Conservation (phyloP, 129 eudicot species). For the Artemisia tridentata region DNA sequence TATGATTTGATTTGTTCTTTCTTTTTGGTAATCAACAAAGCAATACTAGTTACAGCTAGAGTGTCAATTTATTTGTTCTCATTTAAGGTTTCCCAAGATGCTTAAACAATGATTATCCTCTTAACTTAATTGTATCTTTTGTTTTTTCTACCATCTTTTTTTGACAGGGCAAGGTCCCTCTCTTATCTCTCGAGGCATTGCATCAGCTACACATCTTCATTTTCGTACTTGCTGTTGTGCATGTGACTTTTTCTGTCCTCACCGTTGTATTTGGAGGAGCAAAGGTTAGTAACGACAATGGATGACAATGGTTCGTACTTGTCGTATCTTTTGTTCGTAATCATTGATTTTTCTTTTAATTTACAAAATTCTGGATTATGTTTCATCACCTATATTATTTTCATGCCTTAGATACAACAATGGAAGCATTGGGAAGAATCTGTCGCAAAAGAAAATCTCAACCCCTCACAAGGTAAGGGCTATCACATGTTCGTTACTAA, state of each 20-base stretch:
- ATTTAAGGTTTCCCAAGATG: neutral
- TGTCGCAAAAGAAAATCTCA: slow-evolving; percentile 23
- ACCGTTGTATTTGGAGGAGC: slow-evolving; percentile 58
- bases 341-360: no score
- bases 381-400: neutral
- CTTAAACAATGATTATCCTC: neutral
- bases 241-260: slow-evolving; percentile 59
- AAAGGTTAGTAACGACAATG: slow-evolving; percentile 37
- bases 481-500: neutral
- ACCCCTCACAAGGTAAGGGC: slow-evolving; percentile 27
- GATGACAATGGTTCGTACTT: no score
- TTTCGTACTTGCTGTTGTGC: slow-evolving; percentile 72
- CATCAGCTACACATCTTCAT: slow-evolving; percentile 81
- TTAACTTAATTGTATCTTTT: slow-evolving; percentile 5
- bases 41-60: neutral
- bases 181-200: slow-evolving; percentile 58
- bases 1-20: neutral
- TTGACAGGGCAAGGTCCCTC: slow-evolving; percentile 57
- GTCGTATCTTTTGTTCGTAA: no score
- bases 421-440: slow-evolving; percentile 79
- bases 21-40: neutral
- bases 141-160: neutral
- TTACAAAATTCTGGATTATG: neutral
- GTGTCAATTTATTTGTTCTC: neutral
- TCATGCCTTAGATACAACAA: slow-evolving; percentile 48